These are phyloP conservation scores for Crucihimalaya himalaica DNA, from an alignment of 345 rosid species.

Conservation along the genomic window DNA sequence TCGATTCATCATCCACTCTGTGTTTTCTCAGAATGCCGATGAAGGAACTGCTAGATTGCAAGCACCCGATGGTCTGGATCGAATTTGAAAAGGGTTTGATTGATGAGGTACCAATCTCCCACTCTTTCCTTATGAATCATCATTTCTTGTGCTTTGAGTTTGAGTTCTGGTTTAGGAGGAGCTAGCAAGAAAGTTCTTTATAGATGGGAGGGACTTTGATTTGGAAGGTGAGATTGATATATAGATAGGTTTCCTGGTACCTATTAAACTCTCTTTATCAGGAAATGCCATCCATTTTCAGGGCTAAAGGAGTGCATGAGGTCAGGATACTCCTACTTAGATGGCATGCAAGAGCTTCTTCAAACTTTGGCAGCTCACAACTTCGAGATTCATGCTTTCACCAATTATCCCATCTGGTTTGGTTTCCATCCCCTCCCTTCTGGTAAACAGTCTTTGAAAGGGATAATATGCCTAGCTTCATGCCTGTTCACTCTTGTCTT, in stretches of 20 bases:
- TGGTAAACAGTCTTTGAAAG: background rate
- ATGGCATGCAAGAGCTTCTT: constrained; percentile 77
- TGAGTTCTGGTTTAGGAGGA: constrained; percentile 51
- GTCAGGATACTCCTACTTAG: constrained; percentile 72
- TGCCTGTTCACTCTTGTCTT: constrained; percentile 6
- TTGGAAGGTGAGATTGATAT: constrained; percentile 60
- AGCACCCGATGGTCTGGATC: constrained; percentile 88
- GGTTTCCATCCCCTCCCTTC: constrained; percentile 44
- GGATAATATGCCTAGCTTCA: background rate
- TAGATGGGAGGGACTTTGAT: constrained; percentile 81
- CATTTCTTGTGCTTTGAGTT: background rate
- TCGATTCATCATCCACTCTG: background rate
- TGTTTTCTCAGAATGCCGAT: constrained; percentile 63
- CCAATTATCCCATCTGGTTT: constrained; percentile 92
- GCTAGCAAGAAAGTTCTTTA: constrained; percentile 74
- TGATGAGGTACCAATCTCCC: constrained; percentile 59
- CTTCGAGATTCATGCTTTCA: constrained; percentile 90
- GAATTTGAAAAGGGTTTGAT: constrained; percentile 87
- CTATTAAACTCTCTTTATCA: background rate
- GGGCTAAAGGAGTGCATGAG: constrained; percentile 77
- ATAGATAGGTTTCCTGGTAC: background rate
- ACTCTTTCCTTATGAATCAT: background rate
- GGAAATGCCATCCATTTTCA: constrained; percentile 22
- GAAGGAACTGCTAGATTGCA: constrained; percentile 69
- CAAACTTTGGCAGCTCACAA: constrained; percentile 48